Conservation (phyloP, 148 eudicot genomes). For the Rheum nobile region DNA sequence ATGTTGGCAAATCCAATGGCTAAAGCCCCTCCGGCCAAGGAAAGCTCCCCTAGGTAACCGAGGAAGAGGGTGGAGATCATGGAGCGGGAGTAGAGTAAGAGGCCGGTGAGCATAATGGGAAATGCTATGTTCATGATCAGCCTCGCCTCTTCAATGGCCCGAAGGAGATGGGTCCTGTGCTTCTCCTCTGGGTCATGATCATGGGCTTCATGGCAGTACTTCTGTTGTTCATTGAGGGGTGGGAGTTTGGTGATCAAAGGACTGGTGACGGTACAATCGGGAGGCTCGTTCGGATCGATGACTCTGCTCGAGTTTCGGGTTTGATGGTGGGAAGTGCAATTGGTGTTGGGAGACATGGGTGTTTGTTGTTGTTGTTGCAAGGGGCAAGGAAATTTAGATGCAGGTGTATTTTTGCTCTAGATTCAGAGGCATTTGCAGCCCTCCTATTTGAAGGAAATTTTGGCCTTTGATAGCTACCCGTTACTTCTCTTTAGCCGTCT, state of each 20-base stretch:
- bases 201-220: constrained; percentile 6
- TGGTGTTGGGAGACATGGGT: constrained; percentile 26
- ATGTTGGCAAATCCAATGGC: constrained; percentile 76
- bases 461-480: background rate
- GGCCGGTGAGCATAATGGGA: constrained; percentile 55
- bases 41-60: constrained; percentile 51
- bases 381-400: background rate
- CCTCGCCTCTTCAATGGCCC: constrained; percentile 32
- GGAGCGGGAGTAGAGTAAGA: constrained; percentile 55
- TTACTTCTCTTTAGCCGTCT: background rate
- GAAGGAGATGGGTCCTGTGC: constrained; percentile 23
- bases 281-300: background rate
- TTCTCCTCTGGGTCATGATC: constrained; percentile 11
- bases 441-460: background rate
- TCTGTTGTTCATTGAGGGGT: too few relatives aligned
- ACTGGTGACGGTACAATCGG: background rate
- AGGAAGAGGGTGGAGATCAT: constrained; percentile 72
- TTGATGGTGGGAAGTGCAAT: constrained; percentile 10
- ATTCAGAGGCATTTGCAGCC: background rate
- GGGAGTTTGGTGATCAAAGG: constrained; percentile 16
- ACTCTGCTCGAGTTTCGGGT: background rate
- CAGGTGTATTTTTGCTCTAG: background rate
- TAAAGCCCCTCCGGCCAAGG: constrained; percentile 59
- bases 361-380: background rate
- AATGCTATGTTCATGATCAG: constrained; percentile 34